phyloP scores from a whole-genome alignment of 2,329 filamentous ascomycete species.

The Fusarium kyushuense region DNA sequence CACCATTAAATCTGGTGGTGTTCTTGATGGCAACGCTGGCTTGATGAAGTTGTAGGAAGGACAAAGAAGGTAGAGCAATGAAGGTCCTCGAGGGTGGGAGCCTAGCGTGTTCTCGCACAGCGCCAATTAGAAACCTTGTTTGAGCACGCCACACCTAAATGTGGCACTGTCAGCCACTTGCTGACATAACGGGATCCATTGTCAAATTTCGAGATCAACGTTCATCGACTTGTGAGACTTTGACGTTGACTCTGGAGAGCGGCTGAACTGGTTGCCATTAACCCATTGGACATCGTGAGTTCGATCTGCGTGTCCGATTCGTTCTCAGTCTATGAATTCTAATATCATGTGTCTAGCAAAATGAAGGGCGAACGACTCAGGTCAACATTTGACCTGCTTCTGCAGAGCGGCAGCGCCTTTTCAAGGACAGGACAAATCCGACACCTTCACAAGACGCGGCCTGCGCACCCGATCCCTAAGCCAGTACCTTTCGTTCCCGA shows the following conservation, averaged over 20 bases:
- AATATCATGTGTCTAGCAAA: conserved; percentile 26
- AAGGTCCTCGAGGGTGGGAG: conserved; percentile 35
- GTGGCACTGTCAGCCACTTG: conserved; percentile 33
- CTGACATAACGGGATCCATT: conserved; percentile 50
- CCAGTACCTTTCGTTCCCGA: conserved; percentile 90
- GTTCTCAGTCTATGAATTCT: neutral
- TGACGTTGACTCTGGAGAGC: conserved; percentile 38
- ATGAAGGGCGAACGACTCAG: conserved; percentile 53
- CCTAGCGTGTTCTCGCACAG: conserved; percentile 23
- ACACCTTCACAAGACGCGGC: conserved; percentile 59
- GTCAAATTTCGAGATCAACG: conserved; percentile 50
- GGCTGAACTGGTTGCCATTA: conserved; percentile 38
- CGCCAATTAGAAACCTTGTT: conserved; percentile 27
- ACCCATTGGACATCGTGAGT: conserved; percentile 42
- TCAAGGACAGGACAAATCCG: conserved; percentile 54
- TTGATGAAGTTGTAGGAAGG: conserved; percentile 26
- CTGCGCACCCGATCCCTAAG: conserved; percentile 64
- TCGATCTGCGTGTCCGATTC: neutral
- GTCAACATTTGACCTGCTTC: conserved; percentile 50
- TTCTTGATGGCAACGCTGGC: conserved; percentile 8
- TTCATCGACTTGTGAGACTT: conserved; percentile 34
- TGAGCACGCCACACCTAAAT: conserved; percentile 26
- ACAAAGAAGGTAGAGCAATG: conserved; percentile 32
- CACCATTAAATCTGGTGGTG: neutral
- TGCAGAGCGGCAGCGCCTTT: conserved; percentile 50